Base-by-base conservation (phyloP, 1,139 yeast genomes). In the Diutina rugosa region DNA sequence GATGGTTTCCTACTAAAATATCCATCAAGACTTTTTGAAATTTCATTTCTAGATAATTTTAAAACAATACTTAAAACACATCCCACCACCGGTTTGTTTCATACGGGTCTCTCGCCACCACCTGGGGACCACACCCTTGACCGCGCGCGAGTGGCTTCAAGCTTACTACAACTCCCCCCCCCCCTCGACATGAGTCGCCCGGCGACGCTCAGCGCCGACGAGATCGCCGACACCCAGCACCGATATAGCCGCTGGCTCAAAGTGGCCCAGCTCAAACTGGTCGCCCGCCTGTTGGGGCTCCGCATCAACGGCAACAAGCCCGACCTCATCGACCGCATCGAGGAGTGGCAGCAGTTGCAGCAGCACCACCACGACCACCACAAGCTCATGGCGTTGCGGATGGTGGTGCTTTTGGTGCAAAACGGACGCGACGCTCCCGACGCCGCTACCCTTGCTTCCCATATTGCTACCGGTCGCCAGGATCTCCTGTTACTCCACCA, bases 251-350 rank as follows among this genome's bases (percentile, higher is more conserved):
- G 30, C 41, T 46, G 26, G 53, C 65, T 26, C 47, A 68, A 61
- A 58, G 69, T 64, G 44, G 63, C 67, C 7, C 67, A 65, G 57
- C 69, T 77, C 60, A 83, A 80, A 64, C 73, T 67, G 44, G 62
- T 81, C 1, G 76, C 81, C 48, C 68, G 79, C 55, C 63, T 80
- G 2, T 63, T 81, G 32, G 78, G 76, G 1, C 65, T 81, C 16
- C 68, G 77, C 1, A 63, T 73, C 6, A 62, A 74, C 4, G 88
- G 88, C 0, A 68, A 78, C 51, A 83, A 82, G 64, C 72, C 73
- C 12, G 84, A 80, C 44, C 63, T 83, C 16, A 73, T 74, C 55
- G 79, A 76, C 30, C 68, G 85, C 54, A 64, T 83, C 14, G 66
- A 68, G 55, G 68, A 68, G 14, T 76, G 69, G 61, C 67, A 73